Percentiles rank a stretch among this genome's conserved stretches.
These are phyloP conservation scores for Orychophragmus violaceus DNA, from an alignment of 345 rosid genomes.

Conservation along the genomic window DNA sequence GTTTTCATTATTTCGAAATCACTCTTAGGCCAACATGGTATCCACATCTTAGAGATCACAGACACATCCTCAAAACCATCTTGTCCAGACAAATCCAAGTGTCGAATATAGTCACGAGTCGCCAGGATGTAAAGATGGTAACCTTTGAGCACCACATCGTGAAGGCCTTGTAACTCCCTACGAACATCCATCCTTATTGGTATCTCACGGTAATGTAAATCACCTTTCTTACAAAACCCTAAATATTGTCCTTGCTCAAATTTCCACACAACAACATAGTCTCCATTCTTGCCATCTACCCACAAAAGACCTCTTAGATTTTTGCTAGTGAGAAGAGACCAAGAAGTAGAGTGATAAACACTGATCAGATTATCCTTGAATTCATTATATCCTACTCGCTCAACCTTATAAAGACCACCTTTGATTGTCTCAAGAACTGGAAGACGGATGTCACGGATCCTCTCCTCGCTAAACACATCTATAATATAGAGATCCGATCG, in stretches of 20 bases:
- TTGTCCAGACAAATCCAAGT: not conserved
- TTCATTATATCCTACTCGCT: not conserved
- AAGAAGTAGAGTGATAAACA: too few species aligned
- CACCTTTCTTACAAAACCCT: not conserved
- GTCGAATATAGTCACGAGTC: not conserved
- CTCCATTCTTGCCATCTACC: not conserved
- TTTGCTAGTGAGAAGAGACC: not conserved
- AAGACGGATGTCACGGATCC: not conserved
- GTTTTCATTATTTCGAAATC: not conserved
- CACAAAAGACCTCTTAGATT: not conserved
- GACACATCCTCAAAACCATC: not conserved
- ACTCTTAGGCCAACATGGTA: not conserved
- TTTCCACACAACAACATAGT: not conserved
- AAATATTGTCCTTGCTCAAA: not conserved
- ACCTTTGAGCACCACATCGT: not conserved
- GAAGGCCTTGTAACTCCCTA: not conserved
- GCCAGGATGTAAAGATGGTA: not conserved
- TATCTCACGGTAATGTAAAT: not conserved
- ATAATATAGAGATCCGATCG: not conserved
- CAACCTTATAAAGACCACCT: not conserved
- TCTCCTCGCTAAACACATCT: not conserved
- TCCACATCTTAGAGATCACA: not conserved
- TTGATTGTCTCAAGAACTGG: not conserved
- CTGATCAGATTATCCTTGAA: not conserved
- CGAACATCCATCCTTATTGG: not conserved